Base-by-base conservation (phyloP, 495 filamentous ascomycete species). In the Lentithecium fluviatile region DNA sequence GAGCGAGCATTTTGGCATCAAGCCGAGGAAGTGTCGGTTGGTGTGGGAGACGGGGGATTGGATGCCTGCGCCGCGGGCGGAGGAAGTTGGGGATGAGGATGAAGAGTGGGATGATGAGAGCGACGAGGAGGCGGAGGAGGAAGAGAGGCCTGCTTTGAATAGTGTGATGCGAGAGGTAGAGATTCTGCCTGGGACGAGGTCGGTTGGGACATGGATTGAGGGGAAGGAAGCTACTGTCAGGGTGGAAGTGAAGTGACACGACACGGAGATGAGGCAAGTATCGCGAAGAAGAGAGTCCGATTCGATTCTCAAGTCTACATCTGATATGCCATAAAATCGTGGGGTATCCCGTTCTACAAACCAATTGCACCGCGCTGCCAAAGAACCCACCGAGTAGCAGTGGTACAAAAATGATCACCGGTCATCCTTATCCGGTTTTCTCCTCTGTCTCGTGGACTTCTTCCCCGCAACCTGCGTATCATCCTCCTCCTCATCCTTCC, bases 1-100 rank as follows among this genome's bases (percentile, higher is more conserved):
- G 0, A 88, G 86, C 6, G 83, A 82, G 56, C 69, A 87, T 62
- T 92, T 95, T 71, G 78, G 76, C 7, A 67, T 91, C 25, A 68
- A 73, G 45, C 87, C 90, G 11, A 77, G 88, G 65, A 71, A 75
- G 37, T 72, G 92, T 47, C 77, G 79, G 58, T 66, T 98, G 54
- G 74, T 91, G 12, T 89, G 85, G 85, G 88, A 94, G 74, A 93
- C 90, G 17, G 85, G 89, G 52, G 88, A 95, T 70, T 86, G 84
- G 82, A 90, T 95, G 75, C 88, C 89, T 1, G 82, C 88, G 0
- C 72, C 68, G n/a, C 68, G 76, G 23, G 66, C 69, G 32, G 82
- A 77, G 17, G 81, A 80, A 49, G 83, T 84, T 19, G 80, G 78
- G 49, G 83, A 78, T 36, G 83, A 79, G 64, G 78, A 81, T 62